Evolutionary conservation across 2,329 filamentous ascomycete genomes (phyloP), one percentile per base, ranked within the genome.

Genomic region (Seiridium cupressi): DNA sequence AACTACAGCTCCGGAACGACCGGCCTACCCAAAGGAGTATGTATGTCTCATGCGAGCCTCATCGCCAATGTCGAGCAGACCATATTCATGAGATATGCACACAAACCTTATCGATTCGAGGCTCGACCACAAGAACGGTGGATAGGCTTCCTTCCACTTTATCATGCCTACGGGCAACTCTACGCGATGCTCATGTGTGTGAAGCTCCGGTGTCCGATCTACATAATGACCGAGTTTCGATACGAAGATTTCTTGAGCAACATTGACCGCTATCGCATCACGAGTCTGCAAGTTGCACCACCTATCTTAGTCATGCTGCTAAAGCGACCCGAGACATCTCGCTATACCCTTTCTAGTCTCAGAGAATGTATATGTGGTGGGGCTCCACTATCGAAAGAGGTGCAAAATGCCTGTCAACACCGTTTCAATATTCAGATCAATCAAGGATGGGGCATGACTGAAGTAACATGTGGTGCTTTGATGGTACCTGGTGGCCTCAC

Each of bases 61-160:
- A 57, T 60, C 44, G 60, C 62, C 26, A 75, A 84, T 61, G 74
- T 79, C 3, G 76, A 78, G 58, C 82, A 85, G 66, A 78, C 76
- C 3, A 78, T 80, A 49, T 78, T 76, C 68, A 77, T 80, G 67
- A 72, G 74, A 31, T 78, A 77, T 61, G 68, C 74, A 7, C 66
- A 74, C 62, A 74, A 73, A 35, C 74, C 73, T 7, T 71, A 74
- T 54, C 58, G 66, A 1, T 74, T 73, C 62, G 65, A 72, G 3
- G 70, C 74, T 3, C 72, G 74, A 42, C 77, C 77, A 31, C 68
- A 71, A 7, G 82, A 83, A 65, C 73, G 80, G 44, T 83, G 81
- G 78, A 66, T 83, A 35, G 80, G 85, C 53, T 89, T 90, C 69
- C 74, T 91, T 10, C 89, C 89, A 0, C 83, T 89, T 69, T 89